phyloP scores from a whole-genome alignment of 805 yeast species.

The Wickerhamiella azyma region DNA sequence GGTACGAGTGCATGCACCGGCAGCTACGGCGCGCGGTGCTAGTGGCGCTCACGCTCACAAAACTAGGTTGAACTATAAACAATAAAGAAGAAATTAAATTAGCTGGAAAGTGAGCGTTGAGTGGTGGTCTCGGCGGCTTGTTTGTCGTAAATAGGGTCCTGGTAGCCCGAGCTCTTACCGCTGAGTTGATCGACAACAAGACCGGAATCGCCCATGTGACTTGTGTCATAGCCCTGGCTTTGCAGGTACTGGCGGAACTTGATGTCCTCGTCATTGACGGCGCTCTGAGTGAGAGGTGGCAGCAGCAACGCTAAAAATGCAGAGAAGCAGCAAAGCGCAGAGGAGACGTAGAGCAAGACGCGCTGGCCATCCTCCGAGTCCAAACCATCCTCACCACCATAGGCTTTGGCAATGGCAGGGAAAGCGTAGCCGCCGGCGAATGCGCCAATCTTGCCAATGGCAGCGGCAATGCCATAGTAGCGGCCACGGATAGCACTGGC shows the following conservation, averaged over 20 bases:
- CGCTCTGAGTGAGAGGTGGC: conserved; percentile 75
- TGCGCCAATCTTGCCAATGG: conserved; percentile 84
- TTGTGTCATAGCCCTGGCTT: conserved; percentile 55
- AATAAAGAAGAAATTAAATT: no score
- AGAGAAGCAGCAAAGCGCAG: conserved; percentile 60
- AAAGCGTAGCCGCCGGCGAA: conserved; percentile 81
- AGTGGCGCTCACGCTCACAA: no score
- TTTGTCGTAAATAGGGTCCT: neutral
- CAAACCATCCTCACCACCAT: conserved; percentile 31
- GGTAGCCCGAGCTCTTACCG: neutral
- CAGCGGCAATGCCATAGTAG: conserved; percentile 84
- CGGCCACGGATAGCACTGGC: conserved; percentile 85
- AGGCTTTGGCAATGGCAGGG: conserved; percentile 58
- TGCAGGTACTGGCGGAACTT: conserved; percentile 54
- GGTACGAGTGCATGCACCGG: no score
- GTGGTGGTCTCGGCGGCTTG: no score
- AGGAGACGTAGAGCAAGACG: conserved; percentile 72
- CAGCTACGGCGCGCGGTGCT: no score
- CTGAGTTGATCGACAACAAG: neutral
- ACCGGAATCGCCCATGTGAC: conserved; percentile 32
- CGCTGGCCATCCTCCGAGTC: conserved; percentile 36
- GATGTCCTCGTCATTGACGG: conserved; percentile 65
- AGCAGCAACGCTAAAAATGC: conserved; percentile 56
- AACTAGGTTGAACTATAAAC: no score
- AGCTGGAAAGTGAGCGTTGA: no score